Base-by-base conservation (phyloP, 169 alveolate genomes). In the Plasmodium adleri region DNA sequence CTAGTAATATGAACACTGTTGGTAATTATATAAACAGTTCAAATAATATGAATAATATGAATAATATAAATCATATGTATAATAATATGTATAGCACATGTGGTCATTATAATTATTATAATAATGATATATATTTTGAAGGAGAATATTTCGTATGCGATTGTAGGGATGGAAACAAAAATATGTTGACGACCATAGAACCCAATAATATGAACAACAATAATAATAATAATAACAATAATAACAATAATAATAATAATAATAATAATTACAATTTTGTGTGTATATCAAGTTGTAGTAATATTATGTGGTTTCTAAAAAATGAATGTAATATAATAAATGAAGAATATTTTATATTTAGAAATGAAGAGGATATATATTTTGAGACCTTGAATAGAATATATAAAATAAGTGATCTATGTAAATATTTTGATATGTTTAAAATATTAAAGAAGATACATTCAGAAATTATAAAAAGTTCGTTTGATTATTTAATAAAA, bases 391-490 rank as follows among this genome's bases (percentile, higher is more conserved):
- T 78, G 9, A 64, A 76, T 45, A 64, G 28, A 70, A n/a, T 78
- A 8, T 78, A 78, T 70, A 78, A 78, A 66, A 26, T 78, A 58
- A 49, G 70, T n/a, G 89, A 78, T 59, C 12, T 78, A 49, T 78
- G 75, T 45, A 78, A 78, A 78, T 78, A 78, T 78, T 64, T 78
- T 22, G 89, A 59, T 45, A 43, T 78, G 12, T 78, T 78, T 78
- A 72, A 64, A 78, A 78, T 64, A 24, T 58, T 78, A 26, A 63
- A 78, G 32, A 78, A 78, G 9, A 58, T 78, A 1, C 64, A 78
- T 45, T 28, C 76, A 15, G 89, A 78, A 64, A 78, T 78, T 66
- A 39, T 78, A 43, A 78, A 43, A 43, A 78, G 67, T 45, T 78
- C 89, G 2, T 78, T 78, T 59, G 20, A 78, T 43, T 78, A 78